Evolutionary conservation across 257 asterid genomes (phyloP), one percentile per base, ranked within the genome.

Genomic region (Ajuga chamaepitys): DNA sequence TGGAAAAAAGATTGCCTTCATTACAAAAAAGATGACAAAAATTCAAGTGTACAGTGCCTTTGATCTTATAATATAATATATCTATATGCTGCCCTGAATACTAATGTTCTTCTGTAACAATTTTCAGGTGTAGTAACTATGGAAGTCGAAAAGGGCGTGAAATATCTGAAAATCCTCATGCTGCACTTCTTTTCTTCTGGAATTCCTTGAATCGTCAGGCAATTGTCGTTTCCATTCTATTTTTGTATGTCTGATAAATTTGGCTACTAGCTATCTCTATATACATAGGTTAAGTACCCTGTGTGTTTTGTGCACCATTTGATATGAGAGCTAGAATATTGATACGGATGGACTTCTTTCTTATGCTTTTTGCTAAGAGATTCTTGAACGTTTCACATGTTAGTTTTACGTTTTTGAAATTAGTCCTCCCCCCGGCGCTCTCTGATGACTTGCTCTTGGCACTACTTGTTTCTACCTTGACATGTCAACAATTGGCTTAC

Each of bases 181-280:
- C 88, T 22, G 74, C 90, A 34, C 81, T 83, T 68, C 84, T 86
- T 55, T 86, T 83, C 76, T 79, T 75, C 67, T 86, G 95, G 95
- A 70, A 64, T 67, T 66, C 71, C 66, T 70, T 86, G 46, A 81
- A 83, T 60, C 77, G 89, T 71, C 95, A 86, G 89, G 94, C 28
- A 50, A 55, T 30, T 30, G 37, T 30, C 37, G 37, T 30, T 1
- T 4, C 37, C 37, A 8, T 30, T 30, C 37, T 30, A 30, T 30
- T 30, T 30, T 30, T 30, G 7, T 30, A 8, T 4, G 37, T 30
- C 7, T 30, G 2, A 2, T 30, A 30, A 30, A 30, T 4, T 30
- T 30, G 0, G 37, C 4, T 30, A 8, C 3, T 30, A 8, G 37
- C 7, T 30, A 30, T 30, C 37, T 30, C 37, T 0, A 28, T 28